phyloP scores from a whole-genome alignment of 768 basidiomycete species.

The Xerocomellus intermedius region DNA sequence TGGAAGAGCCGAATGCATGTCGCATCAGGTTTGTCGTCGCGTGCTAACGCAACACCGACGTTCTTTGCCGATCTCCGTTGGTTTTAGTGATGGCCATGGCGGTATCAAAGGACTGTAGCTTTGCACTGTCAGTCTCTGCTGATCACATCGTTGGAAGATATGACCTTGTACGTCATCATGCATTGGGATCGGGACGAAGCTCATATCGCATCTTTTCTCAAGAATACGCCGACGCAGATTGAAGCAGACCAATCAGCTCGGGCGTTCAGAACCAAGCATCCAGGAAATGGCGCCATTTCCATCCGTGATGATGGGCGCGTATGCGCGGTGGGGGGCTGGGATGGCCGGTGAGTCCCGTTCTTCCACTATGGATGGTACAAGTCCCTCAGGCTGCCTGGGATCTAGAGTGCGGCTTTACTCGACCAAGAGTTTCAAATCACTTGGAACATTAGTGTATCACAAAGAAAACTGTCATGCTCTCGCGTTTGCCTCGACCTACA shows the following conservation, averaged over 20 bases:
- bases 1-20: constrained; percentile 69
- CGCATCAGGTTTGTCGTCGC: constrained; percentile 58
- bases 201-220: background rate
- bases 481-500: constrained; percentile 53
- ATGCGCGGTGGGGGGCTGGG: constrained; percentile 92
- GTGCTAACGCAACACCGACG: background rate
- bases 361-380: background rate
- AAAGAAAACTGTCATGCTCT: constrained; percentile 73
- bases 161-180: constrained; percentile 43
- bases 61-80: background rate
- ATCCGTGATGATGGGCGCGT: constrained; percentile 75
- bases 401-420: constrained; percentile 80
- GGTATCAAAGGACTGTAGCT: constrained; percentile 53
- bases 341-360: constrained; percentile 68
- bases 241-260: constrained; percentile 27
- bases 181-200: background rate
- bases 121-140: constrained; percentile 81
- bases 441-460: constrained; percentile 85
- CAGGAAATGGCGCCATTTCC: constrained; percentile 77
- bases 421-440: constrained; percentile 71
- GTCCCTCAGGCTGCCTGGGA: background rate
- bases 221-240: constrained; percentile 7
- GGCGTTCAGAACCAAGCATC: constrained; percentile 62
- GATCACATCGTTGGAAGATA: constrained; percentile 77
- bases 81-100: constrained; percentile 81